These are phyloP conservation scores for Sporisorium sorghi DNA, from an alignment of 1,284 basidiomycete genomes.

Conservation along the genomic window DNA sequence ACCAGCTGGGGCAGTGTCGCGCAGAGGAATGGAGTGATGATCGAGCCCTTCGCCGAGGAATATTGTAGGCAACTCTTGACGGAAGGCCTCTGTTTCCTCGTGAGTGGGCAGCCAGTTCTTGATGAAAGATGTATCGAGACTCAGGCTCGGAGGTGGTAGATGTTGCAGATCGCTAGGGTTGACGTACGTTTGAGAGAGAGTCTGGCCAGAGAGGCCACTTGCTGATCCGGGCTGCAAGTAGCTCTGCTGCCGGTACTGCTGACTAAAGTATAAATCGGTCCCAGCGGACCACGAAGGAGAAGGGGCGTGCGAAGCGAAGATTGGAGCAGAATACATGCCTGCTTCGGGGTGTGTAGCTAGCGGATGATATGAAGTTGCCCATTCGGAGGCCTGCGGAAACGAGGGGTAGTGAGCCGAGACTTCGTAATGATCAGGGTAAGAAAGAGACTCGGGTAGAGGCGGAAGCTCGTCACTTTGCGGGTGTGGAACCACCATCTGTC, in stretches of 20 bases:
- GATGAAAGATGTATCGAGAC: neutral
- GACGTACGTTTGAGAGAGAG: neutral
- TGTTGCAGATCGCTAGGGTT: neutral
- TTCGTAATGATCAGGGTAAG: neutral
- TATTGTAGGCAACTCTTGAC: no score
- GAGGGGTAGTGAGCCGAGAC: no score
- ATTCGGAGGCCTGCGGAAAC: neutral
- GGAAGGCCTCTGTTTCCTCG: no score
- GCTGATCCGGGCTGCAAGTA: neutral
- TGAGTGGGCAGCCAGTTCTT: neutral
- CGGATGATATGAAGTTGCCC: neutral
- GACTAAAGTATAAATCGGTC: neutral
- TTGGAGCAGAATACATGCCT: neutral
- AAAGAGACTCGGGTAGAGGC: slow-evolving; percentile 12
- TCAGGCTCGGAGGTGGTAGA: neutral
- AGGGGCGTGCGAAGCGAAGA: neutral
- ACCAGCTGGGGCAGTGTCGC: neutral
- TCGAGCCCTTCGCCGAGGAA: neutral
- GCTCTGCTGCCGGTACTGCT: neutral
- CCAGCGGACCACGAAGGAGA: neutral
- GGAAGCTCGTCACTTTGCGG: neutral
- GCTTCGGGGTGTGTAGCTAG: neutral
- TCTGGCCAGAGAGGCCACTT: neutral
- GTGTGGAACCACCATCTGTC: neutral
- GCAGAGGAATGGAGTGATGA: neutral